Base-by-base conservation (phyloP, 805 yeast species). In the Candida bentonensis region DNA sequence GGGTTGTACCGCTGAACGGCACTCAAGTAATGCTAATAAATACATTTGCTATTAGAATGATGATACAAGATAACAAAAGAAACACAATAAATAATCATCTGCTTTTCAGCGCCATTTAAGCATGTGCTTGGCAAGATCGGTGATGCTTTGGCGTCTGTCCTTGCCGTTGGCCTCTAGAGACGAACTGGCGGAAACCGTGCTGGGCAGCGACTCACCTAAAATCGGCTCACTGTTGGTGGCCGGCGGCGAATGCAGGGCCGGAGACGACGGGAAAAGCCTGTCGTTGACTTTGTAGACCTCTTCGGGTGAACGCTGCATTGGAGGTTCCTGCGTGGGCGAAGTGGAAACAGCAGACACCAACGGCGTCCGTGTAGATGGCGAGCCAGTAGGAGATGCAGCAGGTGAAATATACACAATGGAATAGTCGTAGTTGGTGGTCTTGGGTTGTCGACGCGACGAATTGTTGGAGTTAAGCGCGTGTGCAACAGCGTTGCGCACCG, bases 21-120 rank as follows among this genome's bases (percentile, higher is more conserved):
- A n/a, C n/a, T n/a, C n/a, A n/a, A n/a, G n/a, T n/a, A n/a, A n/a
- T n/a, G n/a, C n/a, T 13, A 30, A 30, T 30, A 30, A 30, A 30
- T 30, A 30, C 36, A 30, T 30, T 30, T 30, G 36, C 36, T 30
- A n/a, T 30, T 30, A 25, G 27, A 25, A 25, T 25, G 13, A 25
- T 7, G 13, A 25, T 25, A 25, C 27, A 25, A 25, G 27, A 25
- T 25, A 25, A 25, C 27, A 25, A 25, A 25, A 25, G n/a, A n/a
- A n/a, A 25, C 7, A 25, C 27, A 25, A 25, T 25, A 25, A 25
- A 25, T 25, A 25, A 25, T 25, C 27, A 25, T 25, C 13, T 25
- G 27, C 27, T 30, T 13, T 9, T 30, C 20, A 30, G 7, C 36
- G 7, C 36, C 36, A 30, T 17, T 30, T 30, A 7, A 30, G 36